phyloP scores from a whole-genome alignment of 2,329 filamentous ascomycete species.

The Ilyonectria robusta region DNA sequence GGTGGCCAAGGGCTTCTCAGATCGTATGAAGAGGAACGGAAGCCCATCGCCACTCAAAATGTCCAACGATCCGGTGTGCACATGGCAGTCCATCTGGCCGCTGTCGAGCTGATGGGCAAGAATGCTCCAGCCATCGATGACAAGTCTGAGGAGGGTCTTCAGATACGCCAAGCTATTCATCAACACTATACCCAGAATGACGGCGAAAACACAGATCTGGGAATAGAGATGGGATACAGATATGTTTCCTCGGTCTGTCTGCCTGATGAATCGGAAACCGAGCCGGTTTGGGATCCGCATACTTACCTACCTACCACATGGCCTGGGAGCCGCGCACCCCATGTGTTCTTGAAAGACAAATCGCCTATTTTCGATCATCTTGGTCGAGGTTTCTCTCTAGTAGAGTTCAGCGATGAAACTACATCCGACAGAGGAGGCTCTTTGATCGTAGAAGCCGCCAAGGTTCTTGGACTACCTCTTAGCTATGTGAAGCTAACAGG shows the following conservation, averaged over 20 bases:
- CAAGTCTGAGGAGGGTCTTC: neutral
- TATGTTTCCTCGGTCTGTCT: conserved; percentile 32
- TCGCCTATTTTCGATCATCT: conserved; percentile 9
- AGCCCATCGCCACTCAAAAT: conserved; percentile 35
- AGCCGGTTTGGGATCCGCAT: conserved; percentile 21
- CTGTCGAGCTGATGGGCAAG: conserved; percentile 11
- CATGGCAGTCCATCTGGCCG: conserved; percentile 11
- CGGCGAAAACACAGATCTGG: conserved; percentile 46
- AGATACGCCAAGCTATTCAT: neutral
- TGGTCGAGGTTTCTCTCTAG: neutral
- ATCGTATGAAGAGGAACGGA: conserved; percentile 46
- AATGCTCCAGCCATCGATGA: neutral
- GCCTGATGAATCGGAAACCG: neutral
- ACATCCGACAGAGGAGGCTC: neutral
- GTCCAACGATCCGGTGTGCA: conserved; percentile 33
- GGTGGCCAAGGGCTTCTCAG: conserved; percentile 33
- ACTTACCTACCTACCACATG: conserved; percentile 25
- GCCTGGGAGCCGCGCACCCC: conserved; percentile 24
- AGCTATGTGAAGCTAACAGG: neutral
- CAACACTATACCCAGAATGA: conserved; percentile 34
- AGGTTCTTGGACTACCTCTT: neutral
- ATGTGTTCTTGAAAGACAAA: conserved; percentile 21
- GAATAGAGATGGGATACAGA: conserved; percentile 48
- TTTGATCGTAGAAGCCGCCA: conserved; percentile 6
- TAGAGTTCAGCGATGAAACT: neutral